Evolutionary conservation across 768 basidiomycete genomes (phyloP).

Genomic region (Guyanaporus albipodus): DNA sequence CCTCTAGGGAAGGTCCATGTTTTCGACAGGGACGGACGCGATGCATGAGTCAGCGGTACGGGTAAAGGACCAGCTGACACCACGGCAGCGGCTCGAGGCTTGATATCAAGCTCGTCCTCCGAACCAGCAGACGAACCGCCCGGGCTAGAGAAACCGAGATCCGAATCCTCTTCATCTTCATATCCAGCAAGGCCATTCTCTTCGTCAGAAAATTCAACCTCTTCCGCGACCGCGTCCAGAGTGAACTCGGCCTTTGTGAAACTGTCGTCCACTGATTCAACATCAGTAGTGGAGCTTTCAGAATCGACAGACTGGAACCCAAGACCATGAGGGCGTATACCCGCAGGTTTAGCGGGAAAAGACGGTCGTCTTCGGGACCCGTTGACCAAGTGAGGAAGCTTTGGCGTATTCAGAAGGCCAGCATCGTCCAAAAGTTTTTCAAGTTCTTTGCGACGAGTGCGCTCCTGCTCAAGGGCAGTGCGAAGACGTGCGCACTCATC

Average conservation of each 20-base stretch:
- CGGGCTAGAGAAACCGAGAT: conserved; percentile 42
- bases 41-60: conserved; percentile 25
- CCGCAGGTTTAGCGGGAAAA: conserved; percentile 22
- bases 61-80: conserved; percentile 6
- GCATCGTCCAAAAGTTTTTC: conserved; percentile 49
- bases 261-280: conserved; percentile 53
- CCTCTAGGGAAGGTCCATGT: conserved; percentile 64
- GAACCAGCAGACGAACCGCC: conserved; percentile 54
- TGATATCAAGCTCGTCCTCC: conserved; percentile 40
- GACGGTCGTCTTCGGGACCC: conserved; percentile 13
- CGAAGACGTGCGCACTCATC: conserved; percentile 28
- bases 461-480: conserved; percentile 38
- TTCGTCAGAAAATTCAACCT: conserved; percentile 40
- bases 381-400: conserved; percentile 20
- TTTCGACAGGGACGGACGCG: conserved; percentile 51
- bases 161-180: conserved; percentile 65
- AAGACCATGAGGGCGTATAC: conserved; percentile 41
- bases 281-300: conserved; percentile 59
- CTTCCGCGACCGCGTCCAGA: conserved; percentile 58
- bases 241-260: conserved; percentile 41
- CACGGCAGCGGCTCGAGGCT: conserved; percentile 10
- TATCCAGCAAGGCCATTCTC: conserved; percentile 61
- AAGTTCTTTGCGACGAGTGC: conserved; percentile 41
- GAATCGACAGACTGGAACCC: conserved; percentile 63
- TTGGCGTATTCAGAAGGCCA: conserved; percentile 44